phyloP scores from a whole-genome alignment of 2,329 filamentous ascomycete species.

The Stachybotrys chartarum region DNA sequence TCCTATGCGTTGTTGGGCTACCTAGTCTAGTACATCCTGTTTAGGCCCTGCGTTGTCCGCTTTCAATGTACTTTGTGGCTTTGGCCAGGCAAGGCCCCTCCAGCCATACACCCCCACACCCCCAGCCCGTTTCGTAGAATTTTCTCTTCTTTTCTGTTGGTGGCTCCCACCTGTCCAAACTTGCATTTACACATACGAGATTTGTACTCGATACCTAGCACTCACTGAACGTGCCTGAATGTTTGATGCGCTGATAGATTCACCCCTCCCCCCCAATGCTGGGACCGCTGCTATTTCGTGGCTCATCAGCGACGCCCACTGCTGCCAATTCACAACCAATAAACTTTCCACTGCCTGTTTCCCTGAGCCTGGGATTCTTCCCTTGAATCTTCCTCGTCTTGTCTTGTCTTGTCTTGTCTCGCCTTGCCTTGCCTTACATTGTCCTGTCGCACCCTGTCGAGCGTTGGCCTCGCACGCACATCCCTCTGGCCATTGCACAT shows the following conservation, averaged over 20 bases:
- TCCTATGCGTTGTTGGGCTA: neutral
- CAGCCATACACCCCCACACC: neutral
- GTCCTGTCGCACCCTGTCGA: conserved; percentile 12
- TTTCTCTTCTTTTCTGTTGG: neutral
- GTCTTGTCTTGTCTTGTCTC: conserved; percentile 6
- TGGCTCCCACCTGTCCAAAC: neutral
- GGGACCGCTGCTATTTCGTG: neutral
- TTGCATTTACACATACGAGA: neutral
- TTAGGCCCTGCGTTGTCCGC: neutral
- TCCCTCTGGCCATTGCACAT: conserved; percentile 7
- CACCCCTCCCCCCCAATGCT: neutral
- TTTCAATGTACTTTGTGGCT: neutral
- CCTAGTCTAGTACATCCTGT: neutral
- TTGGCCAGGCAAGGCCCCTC: neutral
- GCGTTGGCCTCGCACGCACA: conserved; percentile 12
- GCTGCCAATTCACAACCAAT: neutral
- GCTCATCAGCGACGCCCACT: neutral
- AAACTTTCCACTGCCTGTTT: neutral
- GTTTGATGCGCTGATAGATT: neutral
- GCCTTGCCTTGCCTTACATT: conserved; percentile 13
- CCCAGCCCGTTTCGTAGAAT: neutral
- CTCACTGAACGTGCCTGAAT: neutral
- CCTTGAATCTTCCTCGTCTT: neutral
- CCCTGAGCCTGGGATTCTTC: neutral
- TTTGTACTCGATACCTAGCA: neutral